Percentiles rank a stretch among this genome's conserved stretches.
phyloP scores from a whole-genome alignment of 768 basidiomycete species.

The Tricholoma furcatifolium region DNA sequence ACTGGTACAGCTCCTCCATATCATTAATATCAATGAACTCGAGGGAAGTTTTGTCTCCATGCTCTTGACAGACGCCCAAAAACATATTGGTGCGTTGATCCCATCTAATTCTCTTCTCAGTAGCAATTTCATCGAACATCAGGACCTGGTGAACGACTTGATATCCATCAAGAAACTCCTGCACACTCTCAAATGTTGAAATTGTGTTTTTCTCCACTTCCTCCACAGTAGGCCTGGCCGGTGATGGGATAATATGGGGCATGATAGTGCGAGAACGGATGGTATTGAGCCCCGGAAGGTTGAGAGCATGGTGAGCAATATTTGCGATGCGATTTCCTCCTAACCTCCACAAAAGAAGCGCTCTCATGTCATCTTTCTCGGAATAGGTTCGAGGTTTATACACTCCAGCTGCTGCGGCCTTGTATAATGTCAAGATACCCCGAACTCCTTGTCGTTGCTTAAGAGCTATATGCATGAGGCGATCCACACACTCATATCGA shows the following conservation, averaged over 20 bases:
- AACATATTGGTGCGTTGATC: conserved; percentile 24
- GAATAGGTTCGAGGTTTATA: too few species aligned
- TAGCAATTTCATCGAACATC: conserved; percentile 29
- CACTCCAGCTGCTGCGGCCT: too few species aligned
- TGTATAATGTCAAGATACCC: conserved; percentile 1
- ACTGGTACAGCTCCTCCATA: neutral
- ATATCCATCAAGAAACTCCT: neutral
- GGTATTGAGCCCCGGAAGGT: conserved; percentile 15
- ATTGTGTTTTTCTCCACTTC: too few species aligned
- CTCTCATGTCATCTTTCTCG: too few species aligned
- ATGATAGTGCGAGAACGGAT: conserved; percentile 15
- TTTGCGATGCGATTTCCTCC: too few species aligned
- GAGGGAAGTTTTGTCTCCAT: conserved; percentile 9
- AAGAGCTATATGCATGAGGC: conserved; percentile 6
- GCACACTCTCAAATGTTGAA: conserved; percentile 4
- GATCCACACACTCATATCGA: conserved; percentile 12
- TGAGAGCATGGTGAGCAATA: conserved; percentile 19
- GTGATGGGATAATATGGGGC: conserved; percentile 16
- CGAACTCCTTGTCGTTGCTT: conserved; percentile 7
- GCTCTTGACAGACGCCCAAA: conserved; percentile 26
- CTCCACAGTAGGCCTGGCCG: conserved; percentile 3
- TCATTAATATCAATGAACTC: neutral
- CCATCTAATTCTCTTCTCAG: conserved; percentile 24
- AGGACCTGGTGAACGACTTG: conserved; percentile 18
- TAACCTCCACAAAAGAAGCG: too few species aligned